phyloP scores from a whole-genome alignment of 1,284 basidiomycete genomes.

The Earliella scabrosa region DNA sequence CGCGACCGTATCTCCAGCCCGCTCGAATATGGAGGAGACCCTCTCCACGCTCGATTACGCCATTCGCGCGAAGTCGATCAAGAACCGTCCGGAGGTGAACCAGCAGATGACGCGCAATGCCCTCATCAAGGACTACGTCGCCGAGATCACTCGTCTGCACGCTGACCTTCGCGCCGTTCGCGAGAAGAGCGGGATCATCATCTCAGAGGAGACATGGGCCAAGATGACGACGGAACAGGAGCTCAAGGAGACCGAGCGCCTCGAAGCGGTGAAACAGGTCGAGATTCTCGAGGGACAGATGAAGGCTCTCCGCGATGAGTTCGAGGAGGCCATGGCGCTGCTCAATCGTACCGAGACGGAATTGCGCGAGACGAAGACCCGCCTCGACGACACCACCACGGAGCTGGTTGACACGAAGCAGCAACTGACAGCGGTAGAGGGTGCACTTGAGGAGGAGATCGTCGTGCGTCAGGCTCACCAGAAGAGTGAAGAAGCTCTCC shows the following conservation, averaged over 20 bases:
- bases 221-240: conserved; percentile 83
- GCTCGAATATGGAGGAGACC: conserved; percentile 96
- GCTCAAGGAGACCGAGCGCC: conserved; percentile 72
- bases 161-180: conserved; percentile 88
- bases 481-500: conserved; percentile 72
- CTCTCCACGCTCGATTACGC: conserved; percentile 98
- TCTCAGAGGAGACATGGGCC: conserved; percentile 88
- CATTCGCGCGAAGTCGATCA: conserved; percentile 93
- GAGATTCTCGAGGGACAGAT: conserved; percentile 86
- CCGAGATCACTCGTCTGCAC: conserved; percentile 95
- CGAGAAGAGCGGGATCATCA: conserved; percentile 94
- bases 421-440: conserved; percentile 59
- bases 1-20: conserved; percentile 92
- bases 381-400: conserved; percentile 58
- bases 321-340: conserved; percentile 83
- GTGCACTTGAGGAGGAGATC: conserved; percentile 76
- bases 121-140: conserved; percentile 92
- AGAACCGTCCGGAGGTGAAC: conserved; percentile 95
- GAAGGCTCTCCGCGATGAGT: conserved; percentile 83
- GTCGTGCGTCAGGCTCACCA: conserved; percentile 79
- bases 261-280: conserved; percentile 83
- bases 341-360: conserved; percentile 79
- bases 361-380: conserved; percentile 65
- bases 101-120: conserved; percentile 93
- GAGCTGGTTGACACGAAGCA: conserved; percentile 55